Percentiles rank a stretch among this genome's conserved stretches.
Conservation (phyloP, 495 filamentous ascomycete genomes). For the Penicillium psychrofluorescens region DNA sequence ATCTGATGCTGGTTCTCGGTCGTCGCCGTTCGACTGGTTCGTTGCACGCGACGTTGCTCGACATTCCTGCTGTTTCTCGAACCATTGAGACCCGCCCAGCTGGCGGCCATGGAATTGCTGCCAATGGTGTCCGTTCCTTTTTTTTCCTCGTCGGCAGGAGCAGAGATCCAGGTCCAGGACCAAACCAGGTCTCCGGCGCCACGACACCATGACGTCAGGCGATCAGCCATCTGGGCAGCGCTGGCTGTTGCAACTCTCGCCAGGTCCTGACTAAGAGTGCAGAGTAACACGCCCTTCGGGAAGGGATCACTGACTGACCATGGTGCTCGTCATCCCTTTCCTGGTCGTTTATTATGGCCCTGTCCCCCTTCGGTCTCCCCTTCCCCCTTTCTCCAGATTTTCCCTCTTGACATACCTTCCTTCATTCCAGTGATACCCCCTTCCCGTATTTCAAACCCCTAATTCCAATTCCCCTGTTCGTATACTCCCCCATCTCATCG, state of each 20-base stretch:
- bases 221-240: slow-evolving; percentile 1
- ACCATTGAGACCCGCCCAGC: too few species aligned
- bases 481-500: slow-evolving; percentile 6
- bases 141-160: too few species aligned
- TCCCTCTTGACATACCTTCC: slow-evolving; percentile 8
- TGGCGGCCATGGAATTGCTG: too few species aligned
- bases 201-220: slow-evolving; percentile 5
- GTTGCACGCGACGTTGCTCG: too few species aligned
- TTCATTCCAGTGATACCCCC: slow-evolving; percentile 36
- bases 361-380: not conserved
- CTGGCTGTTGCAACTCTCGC: not conserved
- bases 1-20: too few species aligned
- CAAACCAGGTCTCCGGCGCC: not conserved
- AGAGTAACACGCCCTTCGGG: not conserved
- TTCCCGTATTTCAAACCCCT: slow-evolving; percentile 7
- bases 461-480: slow-evolving; percentile 14
- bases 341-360: slow-evolving; percentile 4
- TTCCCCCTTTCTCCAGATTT: not conserved
- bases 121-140: too few species aligned
- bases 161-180: too few species aligned
- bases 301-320: too few species aligned
- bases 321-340: not conserved
- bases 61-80: too few species aligned
- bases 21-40: too few species aligned
- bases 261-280: too few species aligned